Conservation (phyloP, 2,329 filamentous ascomycete genomes). For the Waltergamsia citrina region DNA sequence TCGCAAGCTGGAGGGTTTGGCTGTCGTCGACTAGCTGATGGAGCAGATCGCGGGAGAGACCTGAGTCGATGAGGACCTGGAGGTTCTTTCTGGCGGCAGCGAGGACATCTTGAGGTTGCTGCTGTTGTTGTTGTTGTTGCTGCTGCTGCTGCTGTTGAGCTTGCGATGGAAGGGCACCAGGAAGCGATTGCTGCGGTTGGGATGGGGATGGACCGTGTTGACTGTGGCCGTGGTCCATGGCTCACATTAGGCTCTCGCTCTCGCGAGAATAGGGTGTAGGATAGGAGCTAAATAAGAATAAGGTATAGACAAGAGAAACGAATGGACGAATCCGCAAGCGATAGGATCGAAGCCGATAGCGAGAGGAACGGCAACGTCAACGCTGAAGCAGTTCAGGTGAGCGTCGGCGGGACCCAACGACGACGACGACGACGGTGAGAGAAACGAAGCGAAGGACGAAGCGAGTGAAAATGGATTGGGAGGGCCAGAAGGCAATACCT, state of each 20-base stretch:
- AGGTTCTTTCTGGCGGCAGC: constrained; percentile 34
- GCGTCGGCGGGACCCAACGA: constrained; percentile 5
- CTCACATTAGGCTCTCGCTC: constrained; percentile 13
- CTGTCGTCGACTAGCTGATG: constrained; percentile 30
- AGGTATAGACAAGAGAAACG: constrained; percentile 3
- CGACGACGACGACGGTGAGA: constrained; percentile 4
- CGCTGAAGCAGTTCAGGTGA: constrained; percentile 6
- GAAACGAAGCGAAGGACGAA: neutral
- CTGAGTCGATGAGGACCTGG: constrained; percentile 34
- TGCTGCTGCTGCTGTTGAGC: constrained; percentile 7
- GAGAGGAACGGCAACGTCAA: neutral
- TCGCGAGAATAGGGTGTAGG: neutral
- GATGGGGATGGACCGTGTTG: constrained; percentile 8
- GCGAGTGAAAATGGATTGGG: neutral
- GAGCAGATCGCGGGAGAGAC: constrained; percentile 30
- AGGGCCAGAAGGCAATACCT: neutral
- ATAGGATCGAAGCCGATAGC: neutral
- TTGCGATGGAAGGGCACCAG: too few species aligned
- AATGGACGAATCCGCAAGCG: constrained; percentile 5
- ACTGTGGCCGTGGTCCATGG: constrained; percentile 22
- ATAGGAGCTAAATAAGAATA: neutral
- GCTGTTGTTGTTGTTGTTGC: constrained; percentile 14
- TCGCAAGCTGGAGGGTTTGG: constrained; percentile 21
- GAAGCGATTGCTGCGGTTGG: too few species aligned
- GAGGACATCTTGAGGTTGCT: constrained; percentile 30